Base-by-base conservation (phyloP, 345 rosid species). In the Euphorbia peplus region DNA sequence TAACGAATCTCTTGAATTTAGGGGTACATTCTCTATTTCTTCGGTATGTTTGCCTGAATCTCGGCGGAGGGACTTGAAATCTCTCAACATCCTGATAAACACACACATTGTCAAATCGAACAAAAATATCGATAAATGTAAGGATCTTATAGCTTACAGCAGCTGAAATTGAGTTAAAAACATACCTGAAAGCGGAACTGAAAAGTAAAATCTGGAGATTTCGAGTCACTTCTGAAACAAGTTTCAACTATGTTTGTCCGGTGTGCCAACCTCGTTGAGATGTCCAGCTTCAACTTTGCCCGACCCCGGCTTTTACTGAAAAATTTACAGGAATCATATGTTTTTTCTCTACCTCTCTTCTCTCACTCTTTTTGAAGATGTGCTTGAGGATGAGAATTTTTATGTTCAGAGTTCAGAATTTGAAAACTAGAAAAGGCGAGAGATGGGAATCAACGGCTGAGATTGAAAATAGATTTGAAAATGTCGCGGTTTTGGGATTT, bases 21-120 rank as follows among this genome's bases (percentile, higher is more conserved):
- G 71, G 2, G 95, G 91, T 16, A 91, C 76, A 63, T 93, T 93
- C 81, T 93, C 97, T 55, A 82, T 86, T 70, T 89, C 96, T 13
- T 86, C 96, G 55, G 62, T 74, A 14, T 66, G 28, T 71, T 83
- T 83, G 58, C 72, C 81, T 6, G 84, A 80, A 76, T 86, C 90
- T 75, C 90, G 74, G 14, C 90, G 83, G 68, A 82, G 70, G 73
- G 83, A 76, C 70, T 90, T 92, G 25, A 71, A 78, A 73, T 92
- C 97, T 60, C 85, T 84, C 73, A 84, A 62, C 98, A 92, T 92
- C 58, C 86, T 85, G 25, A 55, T 35, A 63, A 30, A 66, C 63
- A 55, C 59, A 64, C 14, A 11, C 46, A 53, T 29, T 53, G 21
- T 10, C 1, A 60, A 22, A 9, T n/a, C n/a, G 18, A 16, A 46